Evolutionary conservation across 805 yeast species (phyloP).

Genomic region (Metschnikowia anglica): DNA sequence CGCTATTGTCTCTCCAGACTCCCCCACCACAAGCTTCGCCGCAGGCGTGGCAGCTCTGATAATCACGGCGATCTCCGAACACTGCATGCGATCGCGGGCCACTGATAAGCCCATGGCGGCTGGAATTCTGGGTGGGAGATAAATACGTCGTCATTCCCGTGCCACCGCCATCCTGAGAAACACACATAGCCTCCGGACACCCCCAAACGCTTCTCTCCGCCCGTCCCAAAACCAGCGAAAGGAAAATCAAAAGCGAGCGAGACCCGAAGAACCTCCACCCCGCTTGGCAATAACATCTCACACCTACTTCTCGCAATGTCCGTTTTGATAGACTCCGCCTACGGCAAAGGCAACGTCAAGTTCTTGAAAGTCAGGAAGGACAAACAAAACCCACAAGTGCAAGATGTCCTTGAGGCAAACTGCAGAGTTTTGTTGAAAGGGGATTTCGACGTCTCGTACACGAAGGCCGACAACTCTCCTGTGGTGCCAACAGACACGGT

Average conservation of each 20-base stretch:
- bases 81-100: background rate
- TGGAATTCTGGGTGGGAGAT: background rate
- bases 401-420: conserved; percentile 83
- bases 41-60: too few relatives aligned
- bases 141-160: background rate
- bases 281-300: background rate
- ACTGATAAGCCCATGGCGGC: background rate
- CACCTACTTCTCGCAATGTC: conserved; percentile 14
- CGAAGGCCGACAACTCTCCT: conserved; percentile 83
- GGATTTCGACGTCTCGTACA: conserved; percentile 75
- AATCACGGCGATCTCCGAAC: background rate
- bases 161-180: too few relatives aligned
- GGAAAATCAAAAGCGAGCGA: background rate
- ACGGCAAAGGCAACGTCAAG: conserved; percentile 93
- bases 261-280: background rate
- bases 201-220: too few relatives aligned
- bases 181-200: too few relatives aligned
- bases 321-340: conserved; percentile 47
- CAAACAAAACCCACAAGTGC: conserved; percentile 66
- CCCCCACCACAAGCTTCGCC: too few relatives aligned
- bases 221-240: background rate
- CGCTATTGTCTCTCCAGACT: too few relatives aligned
- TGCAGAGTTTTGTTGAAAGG: conserved; percentile 77
- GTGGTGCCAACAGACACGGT: conserved; percentile 94
- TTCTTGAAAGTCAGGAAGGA: conserved; percentile 85